Percentiles rank a stretch among this genome's conserved stretches.
phyloP scores from a whole-genome alignment of 441 rosid species.

The Erodium moschatum region DNA sequence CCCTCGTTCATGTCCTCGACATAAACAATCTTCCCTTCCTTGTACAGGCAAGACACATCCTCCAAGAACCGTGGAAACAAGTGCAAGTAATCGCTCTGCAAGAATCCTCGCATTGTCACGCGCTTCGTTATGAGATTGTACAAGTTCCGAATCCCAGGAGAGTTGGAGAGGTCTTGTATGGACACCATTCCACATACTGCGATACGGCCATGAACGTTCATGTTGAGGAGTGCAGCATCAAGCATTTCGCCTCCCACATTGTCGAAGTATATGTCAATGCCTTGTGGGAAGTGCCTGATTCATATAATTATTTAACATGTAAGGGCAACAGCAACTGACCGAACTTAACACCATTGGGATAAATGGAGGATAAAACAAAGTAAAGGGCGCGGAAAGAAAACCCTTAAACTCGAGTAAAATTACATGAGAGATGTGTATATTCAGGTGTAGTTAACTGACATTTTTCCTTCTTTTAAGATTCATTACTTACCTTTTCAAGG shows the following conservation, averaged over 20 bases:
- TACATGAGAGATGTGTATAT: too few species aligned
- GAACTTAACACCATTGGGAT: too few species aligned
- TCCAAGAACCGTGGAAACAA: neutral
- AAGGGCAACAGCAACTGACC: too few species aligned
- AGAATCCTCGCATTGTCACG: neutral
- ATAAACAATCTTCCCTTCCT: conserved; percentile 1
- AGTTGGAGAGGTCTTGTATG: neutral
- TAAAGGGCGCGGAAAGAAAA: too few species aligned
- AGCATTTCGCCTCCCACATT: neutral
- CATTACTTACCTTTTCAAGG: neutral
- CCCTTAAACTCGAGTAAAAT: too few species aligned
- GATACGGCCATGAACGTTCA: neutral
- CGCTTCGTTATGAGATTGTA: neutral
- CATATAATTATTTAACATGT: neutral
- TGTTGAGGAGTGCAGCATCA: neutral
- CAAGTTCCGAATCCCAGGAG: neutral
- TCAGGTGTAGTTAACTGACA: too few species aligned
- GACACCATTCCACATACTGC: neutral
- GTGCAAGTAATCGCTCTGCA: neutral
- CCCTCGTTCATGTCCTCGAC: neutral
- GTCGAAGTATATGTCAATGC: neutral
- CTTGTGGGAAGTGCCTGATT: neutral
- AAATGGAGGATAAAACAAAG: too few species aligned
- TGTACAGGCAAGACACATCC: neutral
- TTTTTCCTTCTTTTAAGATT: too few species aligned